phyloP scores from a whole-genome alignment of 1,139 yeast genomes.

The Suhomyces wounanorum region DNA sequence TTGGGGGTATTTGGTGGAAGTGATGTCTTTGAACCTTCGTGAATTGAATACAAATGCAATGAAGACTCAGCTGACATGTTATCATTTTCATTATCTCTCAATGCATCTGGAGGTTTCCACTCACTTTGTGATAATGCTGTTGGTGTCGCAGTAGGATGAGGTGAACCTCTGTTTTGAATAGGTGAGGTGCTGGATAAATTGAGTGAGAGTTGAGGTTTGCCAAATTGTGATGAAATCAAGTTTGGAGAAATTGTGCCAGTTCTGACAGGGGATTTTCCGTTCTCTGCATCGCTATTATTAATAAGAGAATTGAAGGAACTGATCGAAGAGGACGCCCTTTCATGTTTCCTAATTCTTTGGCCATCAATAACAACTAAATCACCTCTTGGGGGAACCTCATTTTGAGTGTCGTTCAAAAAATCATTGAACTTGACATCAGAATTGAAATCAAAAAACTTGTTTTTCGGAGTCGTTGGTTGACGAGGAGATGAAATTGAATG shows the following conservation, averaged over 20 bases:
- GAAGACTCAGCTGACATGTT: constrained; percentile 11
- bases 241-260: constrained; percentile 7
- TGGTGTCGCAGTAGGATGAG: constrained; percentile 12
- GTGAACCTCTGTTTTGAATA: constrained; percentile 2
- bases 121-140: constrained; percentile 8
- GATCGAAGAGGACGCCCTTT: constrained; percentile 28
- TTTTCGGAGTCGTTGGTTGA: constrained; percentile 15
- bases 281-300: constrained; percentile 6
- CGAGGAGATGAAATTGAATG: background rate
- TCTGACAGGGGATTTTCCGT: constrained; percentile 7
- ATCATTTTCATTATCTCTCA: constrained; percentile 3
- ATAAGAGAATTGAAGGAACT: constrained; percentile 26
- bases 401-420: constrained; percentile 31
- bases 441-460: constrained; percentile 18
- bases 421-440: constrained; percentile 22
- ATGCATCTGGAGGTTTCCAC: constrained; percentile 7
- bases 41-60: constrained; percentile 12
- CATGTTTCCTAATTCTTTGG: constrained; percentile 26
- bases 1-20: constrained; percentile 6
- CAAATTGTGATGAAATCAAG: background rate
- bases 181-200: constrained; percentile 1
- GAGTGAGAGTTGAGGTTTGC: background rate
- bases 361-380: constrained; percentile 29
- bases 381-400: constrained; percentile 41
- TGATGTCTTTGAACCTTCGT: constrained; percentile 11